These are phyloP conservation scores for Penicillium sp. DNA, from an alignment of 2,329 filamentous ascomycete species.

Conservation along the genomic window DNA sequence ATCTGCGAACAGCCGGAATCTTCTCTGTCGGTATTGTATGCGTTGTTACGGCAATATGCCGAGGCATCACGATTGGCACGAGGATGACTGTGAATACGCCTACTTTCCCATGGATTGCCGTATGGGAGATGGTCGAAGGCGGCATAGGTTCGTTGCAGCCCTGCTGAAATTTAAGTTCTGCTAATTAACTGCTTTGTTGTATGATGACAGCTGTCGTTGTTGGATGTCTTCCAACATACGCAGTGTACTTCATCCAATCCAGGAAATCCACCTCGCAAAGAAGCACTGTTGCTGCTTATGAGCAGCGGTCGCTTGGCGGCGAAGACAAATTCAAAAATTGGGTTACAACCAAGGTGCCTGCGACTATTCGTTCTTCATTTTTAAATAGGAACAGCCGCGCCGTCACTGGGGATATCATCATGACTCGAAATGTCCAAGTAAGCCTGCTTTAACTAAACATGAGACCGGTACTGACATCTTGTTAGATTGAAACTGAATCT, in stretches of 20 bases:
- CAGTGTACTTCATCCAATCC: slow-evolving; percentile 6
- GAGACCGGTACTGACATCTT: neutral
- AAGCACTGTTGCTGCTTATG: neutral
- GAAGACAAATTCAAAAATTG: neutral
- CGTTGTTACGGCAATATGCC: slow-evolving; percentile 22
- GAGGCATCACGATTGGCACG: slow-evolving; percentile 30
- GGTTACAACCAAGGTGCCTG: neutral
- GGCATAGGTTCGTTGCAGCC: slow-evolving; percentile 27
- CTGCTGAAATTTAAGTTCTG: neutral
- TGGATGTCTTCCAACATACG: slow-evolving; percentile 19
- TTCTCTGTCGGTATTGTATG: slow-evolving; percentile 26
- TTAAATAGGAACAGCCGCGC: neutral
- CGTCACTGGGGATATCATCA: neutral
- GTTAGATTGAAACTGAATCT: neutral
- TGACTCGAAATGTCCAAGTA: neutral
- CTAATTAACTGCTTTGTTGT: neutral
- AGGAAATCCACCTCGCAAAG: neutral
- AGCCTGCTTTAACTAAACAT: neutral
- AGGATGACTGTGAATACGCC: slow-evolving; percentile 23
- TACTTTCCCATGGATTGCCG: slow-evolving; percentile 30
- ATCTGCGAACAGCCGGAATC: slow-evolving; percentile 28
- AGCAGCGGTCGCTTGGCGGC: neutral
- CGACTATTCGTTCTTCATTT: no score
- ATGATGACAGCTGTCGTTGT: slow-evolving; percentile 18
- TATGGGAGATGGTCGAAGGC: slow-evolving; percentile 35